Evolutionary conservation across 2,329 filamentous ascomycete genomes (phyloP).

Genomic region (Trichophyton equinum): DNA sequence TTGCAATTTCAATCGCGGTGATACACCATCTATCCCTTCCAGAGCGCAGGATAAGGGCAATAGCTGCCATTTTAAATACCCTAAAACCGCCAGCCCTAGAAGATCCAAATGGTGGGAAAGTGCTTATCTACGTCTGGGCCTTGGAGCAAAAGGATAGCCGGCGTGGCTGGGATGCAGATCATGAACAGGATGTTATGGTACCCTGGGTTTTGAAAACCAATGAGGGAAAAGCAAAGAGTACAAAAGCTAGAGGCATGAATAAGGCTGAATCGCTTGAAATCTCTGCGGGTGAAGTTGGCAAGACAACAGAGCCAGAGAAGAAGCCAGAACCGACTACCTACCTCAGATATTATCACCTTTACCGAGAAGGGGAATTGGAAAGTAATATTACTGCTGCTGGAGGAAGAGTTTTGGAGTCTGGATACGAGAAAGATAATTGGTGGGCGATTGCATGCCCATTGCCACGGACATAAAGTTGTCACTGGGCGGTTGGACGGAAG

Average conservation of each 20-base stretch:
- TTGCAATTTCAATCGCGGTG: constrained; percentile 87
- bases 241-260: neutral
- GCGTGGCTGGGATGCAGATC: constrained; percentile 73
- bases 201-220: constrained; percentile 66
- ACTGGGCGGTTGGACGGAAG: neutral
- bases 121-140: constrained; percentile 87
- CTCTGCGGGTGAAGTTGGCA: neutral
- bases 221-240: constrained; percentile 6
- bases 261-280: neutral
- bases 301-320: constrained; percentile 4
- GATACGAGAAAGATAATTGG: constrained; percentile 98
- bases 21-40: constrained; percentile 82
- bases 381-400: constrained; percentile 62
- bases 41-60: constrained; percentile 57
- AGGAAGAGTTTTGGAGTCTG: constrained; percentile 61
- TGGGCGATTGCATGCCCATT: constrained; percentile 58
- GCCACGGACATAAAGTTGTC: constrained; percentile 3
- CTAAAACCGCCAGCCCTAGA: constrained; percentile 31
- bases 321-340: constrained; percentile 37
- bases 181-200: constrained; percentile 84
- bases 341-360: constrained; percentile 90
- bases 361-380: constrained; percentile 75
- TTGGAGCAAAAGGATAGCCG: constrained; percentile 80
- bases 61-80: constrained; percentile 57
- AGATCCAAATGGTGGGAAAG: constrained; percentile 42